Conservation (phyloP, 2,329 filamentous ascomycete species). For the Zymoseptoria brevis region DNA sequence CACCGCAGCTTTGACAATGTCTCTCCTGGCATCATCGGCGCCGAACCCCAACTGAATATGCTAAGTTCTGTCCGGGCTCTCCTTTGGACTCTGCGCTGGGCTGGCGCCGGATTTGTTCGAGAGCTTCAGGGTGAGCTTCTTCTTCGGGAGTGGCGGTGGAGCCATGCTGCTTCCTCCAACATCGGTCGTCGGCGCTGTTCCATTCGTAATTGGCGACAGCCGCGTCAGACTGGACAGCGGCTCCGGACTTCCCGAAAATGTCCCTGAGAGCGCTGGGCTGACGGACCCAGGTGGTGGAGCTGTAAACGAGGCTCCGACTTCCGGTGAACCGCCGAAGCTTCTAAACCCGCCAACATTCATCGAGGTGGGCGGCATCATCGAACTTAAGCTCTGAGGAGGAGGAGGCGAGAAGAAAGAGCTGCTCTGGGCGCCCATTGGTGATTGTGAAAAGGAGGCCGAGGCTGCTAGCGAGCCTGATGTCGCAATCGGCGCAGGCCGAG, state of each 20-base stretch:
- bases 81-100: not conserved
- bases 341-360: constrained; percentile 24
- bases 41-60: not conserved
- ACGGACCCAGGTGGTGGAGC: constrained; percentile 3
- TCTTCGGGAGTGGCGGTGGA: constrained; percentile 15
- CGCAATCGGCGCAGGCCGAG: not conserved
- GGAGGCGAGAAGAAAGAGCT: constrained; percentile 4
- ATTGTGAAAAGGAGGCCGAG: not conserved
- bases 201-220: constrained; percentile 1
- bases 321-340: constrained; percentile 12
- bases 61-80: not conserved
- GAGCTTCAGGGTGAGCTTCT: constrained; percentile 23
- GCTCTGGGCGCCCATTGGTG: not conserved
- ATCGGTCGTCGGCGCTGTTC: not conserved
- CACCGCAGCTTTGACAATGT: not conserved
- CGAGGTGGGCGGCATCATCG: not conserved
- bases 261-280: constrained; percentile 5
- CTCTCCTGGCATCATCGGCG: not conserved
- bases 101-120: not conserved
- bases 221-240: constrained; percentile 10
- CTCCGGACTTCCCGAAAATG: constrained; percentile 8
- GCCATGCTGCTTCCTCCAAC: not conserved
- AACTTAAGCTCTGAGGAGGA: constrained; percentile 10
- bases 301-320: constrained; percentile 5
- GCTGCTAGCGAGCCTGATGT: constrained; percentile 1